Percentiles rank a stretch among this genome's conserved stretches.
These are phyloP conservation scores for Centaurea solstitialis DNA, from an alignment of 129 eudicot species.

Conservation along the genomic window DNA sequence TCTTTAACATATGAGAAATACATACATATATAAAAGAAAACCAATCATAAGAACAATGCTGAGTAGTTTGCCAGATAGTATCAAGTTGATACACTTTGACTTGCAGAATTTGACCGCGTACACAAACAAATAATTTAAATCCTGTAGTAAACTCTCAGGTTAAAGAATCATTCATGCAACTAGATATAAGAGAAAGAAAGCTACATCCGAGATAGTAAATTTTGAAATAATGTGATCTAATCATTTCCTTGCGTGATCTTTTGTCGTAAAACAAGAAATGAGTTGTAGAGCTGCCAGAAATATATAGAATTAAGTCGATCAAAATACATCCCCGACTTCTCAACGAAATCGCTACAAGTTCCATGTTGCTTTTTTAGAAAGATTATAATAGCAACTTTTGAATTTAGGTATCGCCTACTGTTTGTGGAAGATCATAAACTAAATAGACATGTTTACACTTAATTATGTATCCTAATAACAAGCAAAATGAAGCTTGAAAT, in stretches of 20 bases:
- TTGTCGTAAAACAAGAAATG: not conserved
- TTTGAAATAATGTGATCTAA: not conserved
- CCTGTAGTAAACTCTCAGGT: not conserved
- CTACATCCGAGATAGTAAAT: not conserved
- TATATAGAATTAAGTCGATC: not conserved
- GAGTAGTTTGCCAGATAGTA: not conserved
- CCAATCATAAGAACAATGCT: not conserved
- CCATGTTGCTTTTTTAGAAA: not conserved
- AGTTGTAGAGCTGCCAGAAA: not conserved
- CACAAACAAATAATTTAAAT: not conserved
- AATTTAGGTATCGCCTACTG: not conserved
- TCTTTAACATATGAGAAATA: not conserved
- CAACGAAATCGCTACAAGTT: not conserved
- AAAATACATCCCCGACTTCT: not conserved
- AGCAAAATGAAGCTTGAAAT: not conserved
- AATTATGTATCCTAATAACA: not conserved
- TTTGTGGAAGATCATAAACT: not conserved
- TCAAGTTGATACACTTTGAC: constrained; percentile 6
- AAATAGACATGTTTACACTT: not conserved
- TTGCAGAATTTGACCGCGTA: not conserved
- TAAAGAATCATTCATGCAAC: not conserved
- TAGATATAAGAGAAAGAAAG: not conserved
- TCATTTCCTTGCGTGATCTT: not conserved
- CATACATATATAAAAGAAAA: not conserved
- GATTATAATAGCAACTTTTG: not conserved